Base-by-base conservation (phyloP, 805 yeast species). In the Lachancea cidri region DNA sequence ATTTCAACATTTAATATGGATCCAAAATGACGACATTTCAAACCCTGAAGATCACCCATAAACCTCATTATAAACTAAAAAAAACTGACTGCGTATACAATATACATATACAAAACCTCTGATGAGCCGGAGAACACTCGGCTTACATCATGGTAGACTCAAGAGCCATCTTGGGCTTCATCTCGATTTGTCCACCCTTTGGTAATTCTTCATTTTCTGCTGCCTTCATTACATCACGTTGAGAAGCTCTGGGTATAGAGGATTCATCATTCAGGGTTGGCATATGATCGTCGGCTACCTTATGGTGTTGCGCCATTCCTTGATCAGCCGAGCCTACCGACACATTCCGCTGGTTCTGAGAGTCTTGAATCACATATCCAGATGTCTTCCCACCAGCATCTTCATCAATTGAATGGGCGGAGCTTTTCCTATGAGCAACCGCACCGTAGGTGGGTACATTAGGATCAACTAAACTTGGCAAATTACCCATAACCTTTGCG, bases 391-490 rank as follows among this genome's bases (percentile, higher is more conserved):
- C 42, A 27, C 25, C 15, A 7, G 27, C 11, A 7, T 22, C 27
- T 7, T 11, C 27, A n/a, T n/a, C n/a, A n/a, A n/a, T n/a, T n/a
- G n/a, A n/a, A n/a, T n/a, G n/a, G 14, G 17, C 27, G 6, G 42
- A 39, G 4, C 34, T 25, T 35, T 35, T 39, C n/a, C 35, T 27
- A 15, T 40, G 29, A 18, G 46, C 47, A 27, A 41, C 47, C n/a
- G 46, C 49, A 4, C 60, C 58, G 25, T 59, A 59, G 1, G 64
- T 59, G 2, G 48, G 44, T 4, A 53, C 52, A 5, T 30, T 39
- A 14, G 62, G 61, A 29, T 59, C 62, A 5, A 59, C 47, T 41
- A 59, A 29, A 41, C 62, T 57, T 22, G 64, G 62, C 20, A 34
- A 36, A 39, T 57, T 52, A 8, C 55, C 59, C 11, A 54, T 49